Evolutionary conservation across 441 rosid species (phyloP).

Genomic region (Aleurites moluccanus): DNA sequence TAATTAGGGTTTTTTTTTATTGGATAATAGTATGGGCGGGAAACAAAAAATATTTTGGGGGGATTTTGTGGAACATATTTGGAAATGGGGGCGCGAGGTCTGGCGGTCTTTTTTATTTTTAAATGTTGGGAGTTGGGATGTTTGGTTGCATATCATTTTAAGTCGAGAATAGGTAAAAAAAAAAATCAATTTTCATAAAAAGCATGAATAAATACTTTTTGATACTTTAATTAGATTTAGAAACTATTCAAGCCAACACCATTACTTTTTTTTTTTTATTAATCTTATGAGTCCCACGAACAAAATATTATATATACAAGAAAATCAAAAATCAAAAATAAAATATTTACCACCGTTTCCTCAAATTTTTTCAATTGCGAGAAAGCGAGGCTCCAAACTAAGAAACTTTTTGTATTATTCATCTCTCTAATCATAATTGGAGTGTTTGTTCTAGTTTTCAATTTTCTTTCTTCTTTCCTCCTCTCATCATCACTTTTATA

Average conservation of each 20-base stretch:
- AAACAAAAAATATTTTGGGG: not conserved
- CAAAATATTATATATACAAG: too few species aligned
- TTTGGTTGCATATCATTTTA: not conserved
- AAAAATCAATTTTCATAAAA: too few species aligned
- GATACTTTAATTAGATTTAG: too few species aligned
- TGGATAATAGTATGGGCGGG: not conserved
- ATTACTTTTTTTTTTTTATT: too few species aligned
- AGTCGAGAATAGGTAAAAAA: too few species aligned
- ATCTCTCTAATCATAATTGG: constrained; percentile 41
- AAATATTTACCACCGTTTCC: too few species aligned
- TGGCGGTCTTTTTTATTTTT: not conserved
- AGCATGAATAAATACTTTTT: too few species aligned
- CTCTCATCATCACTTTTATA: constrained; percentile 25
- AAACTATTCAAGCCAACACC: too few species aligned
- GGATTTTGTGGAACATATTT: not conserved
- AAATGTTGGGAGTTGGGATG: not conserved
- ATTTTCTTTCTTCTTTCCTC: constrained; percentile 56
- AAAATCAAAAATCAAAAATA: too few species aligned
- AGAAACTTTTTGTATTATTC: constrained; percentile 34
- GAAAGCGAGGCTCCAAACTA: constrained; percentile 25
- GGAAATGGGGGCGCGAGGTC: not conserved
- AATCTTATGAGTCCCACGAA: too few species aligned
- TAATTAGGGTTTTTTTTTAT: not conserved
- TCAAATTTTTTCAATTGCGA: constrained; percentile 24
- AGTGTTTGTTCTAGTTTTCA: constrained; percentile 54